phyloP scores from a whole-genome alignment of 176 grass and related monocot species.

The Hyparrhenia diplandra region DNA sequence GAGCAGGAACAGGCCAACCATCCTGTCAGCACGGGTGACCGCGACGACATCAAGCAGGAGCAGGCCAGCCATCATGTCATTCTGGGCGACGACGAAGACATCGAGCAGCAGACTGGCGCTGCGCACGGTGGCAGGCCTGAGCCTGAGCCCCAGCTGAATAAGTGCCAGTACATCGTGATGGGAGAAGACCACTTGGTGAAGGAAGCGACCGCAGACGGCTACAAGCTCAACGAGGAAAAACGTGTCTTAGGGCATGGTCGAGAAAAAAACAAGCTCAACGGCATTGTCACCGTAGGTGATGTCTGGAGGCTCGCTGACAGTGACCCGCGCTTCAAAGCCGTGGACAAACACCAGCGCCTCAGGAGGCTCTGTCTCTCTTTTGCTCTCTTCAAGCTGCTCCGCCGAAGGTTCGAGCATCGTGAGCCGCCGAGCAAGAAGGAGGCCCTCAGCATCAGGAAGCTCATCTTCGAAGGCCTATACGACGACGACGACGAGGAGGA shows the following conservation, averaged over 20 bases:
- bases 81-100: too few species aligned
- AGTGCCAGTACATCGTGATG: background rate
- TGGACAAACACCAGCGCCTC: background rate
- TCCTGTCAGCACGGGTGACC: too few species aligned
- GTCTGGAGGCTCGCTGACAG: background rate
- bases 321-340: fast-evolving
- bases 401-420: background rate
- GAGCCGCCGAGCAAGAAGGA: background rate
- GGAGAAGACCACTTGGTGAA: background rate
- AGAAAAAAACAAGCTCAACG: background rate
- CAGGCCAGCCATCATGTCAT: too few species aligned
- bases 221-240: background rate
- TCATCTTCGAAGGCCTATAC: background rate
- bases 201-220: background rate
- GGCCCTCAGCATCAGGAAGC: background rate
- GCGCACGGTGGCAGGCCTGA: background rate
- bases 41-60: too few species aligned
- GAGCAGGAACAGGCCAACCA: too few species aligned
- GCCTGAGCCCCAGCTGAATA: background rate
- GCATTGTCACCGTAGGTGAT: background rate
- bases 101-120: background rate
- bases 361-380: background rate
- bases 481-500: too few species aligned
- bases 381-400: background rate
- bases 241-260: too few species aligned